Evolutionary conservation across 176 grass and related monocot species (phyloP).

Genomic region (Cenchrus purpureus): DNA sequence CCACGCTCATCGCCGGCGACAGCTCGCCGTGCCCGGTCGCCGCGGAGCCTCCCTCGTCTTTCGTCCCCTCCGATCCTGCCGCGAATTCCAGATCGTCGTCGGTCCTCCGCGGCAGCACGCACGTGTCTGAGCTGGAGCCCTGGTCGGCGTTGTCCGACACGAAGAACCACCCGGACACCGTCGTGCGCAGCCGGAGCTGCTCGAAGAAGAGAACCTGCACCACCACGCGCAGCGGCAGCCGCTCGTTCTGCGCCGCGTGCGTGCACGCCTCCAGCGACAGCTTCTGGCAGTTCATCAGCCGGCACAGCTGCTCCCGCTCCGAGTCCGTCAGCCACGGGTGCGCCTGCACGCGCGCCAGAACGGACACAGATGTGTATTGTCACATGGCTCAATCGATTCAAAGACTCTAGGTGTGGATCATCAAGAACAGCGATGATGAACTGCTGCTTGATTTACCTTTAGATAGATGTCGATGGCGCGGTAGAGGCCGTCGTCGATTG

Average conservation of each 20-base stretch:
- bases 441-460: conserved; percentile 53
- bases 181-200: conserved; percentile 85
- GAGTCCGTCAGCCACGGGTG: conserved; percentile 82
- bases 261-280: conserved; percentile 90
- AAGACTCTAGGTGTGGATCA: not conserved
- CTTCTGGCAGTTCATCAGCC: conserved; percentile 91
- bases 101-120: conserved; percentile 30
- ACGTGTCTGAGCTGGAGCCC: conserved; percentile 37
- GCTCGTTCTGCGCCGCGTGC: conserved; percentile 92
- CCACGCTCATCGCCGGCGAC: conserved; percentile 49
- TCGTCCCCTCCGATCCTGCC: conserved; percentile 20
- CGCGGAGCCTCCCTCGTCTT: not conserved
- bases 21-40: conserved; percentile 29
- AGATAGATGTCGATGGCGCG: conserved; percentile 87
- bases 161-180: conserved; percentile 68
- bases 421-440: not conserved
- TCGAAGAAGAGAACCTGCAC: conserved; percentile 95
- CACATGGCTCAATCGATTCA: not conserved
- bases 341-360: conserved; percentile 37
- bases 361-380: not conserved
- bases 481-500: conserved; percentile 76
- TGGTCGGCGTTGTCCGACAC: conserved; percentile 58
- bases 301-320: conserved; percentile 80
- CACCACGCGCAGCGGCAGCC: conserved; percentile 77
- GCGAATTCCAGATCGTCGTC: not conserved